A percentile compares a stretch with the other conserved stretches of the same genome.
These are phyloP conservation scores for Cenchrus americanus DNA, from an alignment of 176 grass and related monocot species.

Conservation along the genomic window DNA sequence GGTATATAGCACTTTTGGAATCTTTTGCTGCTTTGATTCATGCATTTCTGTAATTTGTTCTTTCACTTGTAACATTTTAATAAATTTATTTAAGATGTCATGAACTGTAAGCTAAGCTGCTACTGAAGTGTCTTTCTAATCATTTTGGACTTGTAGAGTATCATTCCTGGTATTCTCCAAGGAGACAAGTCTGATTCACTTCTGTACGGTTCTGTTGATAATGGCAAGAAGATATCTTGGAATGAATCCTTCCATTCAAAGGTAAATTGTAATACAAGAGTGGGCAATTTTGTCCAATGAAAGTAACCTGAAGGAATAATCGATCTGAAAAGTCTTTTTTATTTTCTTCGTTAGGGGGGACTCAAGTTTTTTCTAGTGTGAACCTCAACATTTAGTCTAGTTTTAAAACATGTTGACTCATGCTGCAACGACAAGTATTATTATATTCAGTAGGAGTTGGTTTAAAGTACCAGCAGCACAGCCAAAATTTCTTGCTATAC, in stretches of 20 bases:
- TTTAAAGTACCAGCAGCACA: not conserved
- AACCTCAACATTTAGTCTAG: not conserved
- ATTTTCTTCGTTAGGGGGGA: not conserved
- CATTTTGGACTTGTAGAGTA: conserved; percentile 63
- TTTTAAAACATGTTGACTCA: conserved; percentile 25
- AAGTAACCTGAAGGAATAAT: not conserved
- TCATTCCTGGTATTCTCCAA: conserved; percentile 99
- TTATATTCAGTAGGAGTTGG: not conserved
- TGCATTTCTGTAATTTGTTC: not conserved
- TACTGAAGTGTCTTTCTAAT: not conserved
- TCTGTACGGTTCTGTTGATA: conserved; percentile 96
- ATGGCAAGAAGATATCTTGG: conserved; percentile 99
- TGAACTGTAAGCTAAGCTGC: not conserved
- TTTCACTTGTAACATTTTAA: conserved; percentile 17
- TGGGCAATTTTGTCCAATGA: not conserved
- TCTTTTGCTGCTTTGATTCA: conserved; percentile 14
- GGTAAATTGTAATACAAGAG: conserved; percentile 45
- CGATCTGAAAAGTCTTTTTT: not conserved
- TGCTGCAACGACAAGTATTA: not conserved
- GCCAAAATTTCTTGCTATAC: conserved; percentile 4
- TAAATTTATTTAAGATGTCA: not conserved
- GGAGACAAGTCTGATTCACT: conserved; percentile 98
- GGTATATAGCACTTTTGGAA: not conserved
- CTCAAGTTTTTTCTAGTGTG: not conserved
- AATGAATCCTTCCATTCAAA: conserved; percentile 94